Percentiles rank a stretch among this genome's conserved stretches.
Evolutionary conservation across 163 green algal genomes (phyloP).

Genomic region (Chlorella variabilis): DNA sequence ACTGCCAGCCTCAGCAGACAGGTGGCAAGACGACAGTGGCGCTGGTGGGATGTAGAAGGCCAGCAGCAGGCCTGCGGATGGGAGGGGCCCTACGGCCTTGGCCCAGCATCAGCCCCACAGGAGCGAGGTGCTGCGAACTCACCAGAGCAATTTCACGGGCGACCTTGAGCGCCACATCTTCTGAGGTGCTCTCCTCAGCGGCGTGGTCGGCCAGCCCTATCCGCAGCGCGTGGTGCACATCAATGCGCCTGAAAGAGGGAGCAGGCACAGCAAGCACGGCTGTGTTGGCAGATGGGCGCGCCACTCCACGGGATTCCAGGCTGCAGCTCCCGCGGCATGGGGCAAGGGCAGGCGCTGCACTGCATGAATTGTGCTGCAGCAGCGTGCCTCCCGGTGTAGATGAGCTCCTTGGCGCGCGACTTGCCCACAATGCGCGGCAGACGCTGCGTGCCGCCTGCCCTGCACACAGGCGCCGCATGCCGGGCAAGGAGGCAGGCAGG

Average conservation of each 20-base stretch:
- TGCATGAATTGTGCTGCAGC: background rate
- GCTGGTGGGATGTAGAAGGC: no score
- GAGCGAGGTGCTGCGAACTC: no score
- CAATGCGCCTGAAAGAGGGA: conserved; percentile 2
- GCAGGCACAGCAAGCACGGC: background rate
- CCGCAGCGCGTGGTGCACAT: conserved; percentile 18
- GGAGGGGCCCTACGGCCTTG: no score
- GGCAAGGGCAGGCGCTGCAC: no score
- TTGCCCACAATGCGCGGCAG: conserved; percentile 83
- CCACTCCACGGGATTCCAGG: no score
- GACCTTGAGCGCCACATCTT: conserved; percentile 42
- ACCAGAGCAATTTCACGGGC: conserved; percentile 47
- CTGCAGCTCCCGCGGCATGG: no score
- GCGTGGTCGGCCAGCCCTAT: conserved; percentile 51
- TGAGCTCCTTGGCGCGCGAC: conserved; percentile 86
- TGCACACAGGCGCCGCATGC: conserved; percentile 19
- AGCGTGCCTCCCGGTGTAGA: conserved; percentile 79
- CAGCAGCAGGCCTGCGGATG: background rate
- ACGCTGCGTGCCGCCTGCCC: conserved; percentile 76
- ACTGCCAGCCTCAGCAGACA: no score
- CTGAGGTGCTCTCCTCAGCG: conserved; percentile 46
- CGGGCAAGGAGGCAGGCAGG: background rate
- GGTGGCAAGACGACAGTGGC: no score
- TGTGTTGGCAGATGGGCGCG: conserved; percentile 48
- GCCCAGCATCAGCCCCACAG: no score